Conservation (phyloP, 2,329 filamentous ascomycete species). For the Cladosporium oxysporum region DNA sequence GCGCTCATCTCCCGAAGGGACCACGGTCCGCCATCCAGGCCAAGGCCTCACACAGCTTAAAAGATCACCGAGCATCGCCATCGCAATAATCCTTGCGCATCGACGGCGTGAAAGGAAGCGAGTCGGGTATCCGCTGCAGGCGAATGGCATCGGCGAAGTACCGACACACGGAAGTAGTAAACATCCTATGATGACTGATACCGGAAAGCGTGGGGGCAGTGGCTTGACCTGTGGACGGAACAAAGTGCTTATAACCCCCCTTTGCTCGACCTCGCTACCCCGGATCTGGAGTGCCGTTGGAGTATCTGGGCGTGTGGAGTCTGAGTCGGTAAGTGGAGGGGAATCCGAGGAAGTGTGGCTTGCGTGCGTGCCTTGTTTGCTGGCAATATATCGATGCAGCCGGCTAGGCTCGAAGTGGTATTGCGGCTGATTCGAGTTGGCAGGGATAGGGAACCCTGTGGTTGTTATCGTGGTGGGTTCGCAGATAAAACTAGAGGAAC, state of each 20-base stretch:
- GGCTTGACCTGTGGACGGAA: background rate
- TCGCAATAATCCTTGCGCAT: background rate
- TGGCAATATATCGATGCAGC: background rate
- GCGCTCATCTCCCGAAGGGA: background rate
- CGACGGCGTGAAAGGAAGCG: background rate
- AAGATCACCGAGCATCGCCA: background rate
- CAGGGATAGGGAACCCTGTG: background rate
- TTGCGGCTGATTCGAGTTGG: background rate
- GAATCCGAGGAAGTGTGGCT: constrained; percentile 4
- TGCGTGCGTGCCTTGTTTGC: background rate
- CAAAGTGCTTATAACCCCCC: background rate
- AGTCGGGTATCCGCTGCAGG: background rate
- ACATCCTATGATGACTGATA: background rate
- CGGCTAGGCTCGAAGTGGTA: background rate
- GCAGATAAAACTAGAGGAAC: background rate
- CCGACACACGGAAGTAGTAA: background rate
- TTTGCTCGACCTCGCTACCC: background rate
- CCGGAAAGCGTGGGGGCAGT: constrained; percentile 12
- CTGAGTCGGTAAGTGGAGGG: constrained; percentile 4
- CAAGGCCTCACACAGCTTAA: background rate
- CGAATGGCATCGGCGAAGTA: background rate
- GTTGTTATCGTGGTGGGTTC: background rate
- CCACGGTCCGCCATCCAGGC: background rate
- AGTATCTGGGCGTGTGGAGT: constrained; percentile 1
- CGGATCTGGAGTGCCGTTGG: constrained; percentile 9